Conservation (phyloP, 164 flowering plant genomes). For the Liriodendron chinense region DNA sequence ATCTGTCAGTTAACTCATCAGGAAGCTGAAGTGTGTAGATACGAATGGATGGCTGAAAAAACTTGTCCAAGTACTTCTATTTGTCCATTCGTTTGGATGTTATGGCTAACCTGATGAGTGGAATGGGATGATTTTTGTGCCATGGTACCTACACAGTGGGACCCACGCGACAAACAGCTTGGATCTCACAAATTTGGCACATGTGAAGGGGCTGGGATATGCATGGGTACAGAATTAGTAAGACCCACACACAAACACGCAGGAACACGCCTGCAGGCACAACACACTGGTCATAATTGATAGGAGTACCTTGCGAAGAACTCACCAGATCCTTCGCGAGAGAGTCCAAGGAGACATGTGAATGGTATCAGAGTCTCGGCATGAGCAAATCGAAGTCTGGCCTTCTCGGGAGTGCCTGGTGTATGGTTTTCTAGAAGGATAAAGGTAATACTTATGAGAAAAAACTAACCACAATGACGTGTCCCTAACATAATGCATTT, state of each 20-base stretch:
- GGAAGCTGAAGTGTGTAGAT: no score
- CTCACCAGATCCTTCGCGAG: slow-evolving; percentile 77
- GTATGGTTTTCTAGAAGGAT: slow-evolving; percentile 45
- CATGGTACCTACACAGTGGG: background rate
- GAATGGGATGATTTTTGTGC: no score
- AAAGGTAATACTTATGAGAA: background rate
- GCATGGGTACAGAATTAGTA: background rate
- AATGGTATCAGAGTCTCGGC: slow-evolving; percentile 96
- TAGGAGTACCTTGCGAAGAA: background rate
- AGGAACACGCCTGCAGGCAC: no score
- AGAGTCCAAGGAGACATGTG: slow-evolving; percentile 93
- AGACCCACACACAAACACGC: background rate
- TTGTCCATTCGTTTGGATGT: no score
- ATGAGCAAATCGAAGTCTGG: slow-evolving; percentile 92
- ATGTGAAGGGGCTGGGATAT: no score
- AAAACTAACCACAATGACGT: background rate
- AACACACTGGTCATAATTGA: no score
- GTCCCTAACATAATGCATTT: background rate
- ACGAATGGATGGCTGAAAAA: no score
- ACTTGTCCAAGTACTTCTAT: no score
- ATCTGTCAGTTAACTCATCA: no score
- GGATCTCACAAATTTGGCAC: background rate
- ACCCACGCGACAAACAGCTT: background rate
- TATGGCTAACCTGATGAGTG: no score
- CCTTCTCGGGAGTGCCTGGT: slow-evolving; percentile 84